Conservation (phyloP, 805 yeast species). For the Candida awuae region DNA sequence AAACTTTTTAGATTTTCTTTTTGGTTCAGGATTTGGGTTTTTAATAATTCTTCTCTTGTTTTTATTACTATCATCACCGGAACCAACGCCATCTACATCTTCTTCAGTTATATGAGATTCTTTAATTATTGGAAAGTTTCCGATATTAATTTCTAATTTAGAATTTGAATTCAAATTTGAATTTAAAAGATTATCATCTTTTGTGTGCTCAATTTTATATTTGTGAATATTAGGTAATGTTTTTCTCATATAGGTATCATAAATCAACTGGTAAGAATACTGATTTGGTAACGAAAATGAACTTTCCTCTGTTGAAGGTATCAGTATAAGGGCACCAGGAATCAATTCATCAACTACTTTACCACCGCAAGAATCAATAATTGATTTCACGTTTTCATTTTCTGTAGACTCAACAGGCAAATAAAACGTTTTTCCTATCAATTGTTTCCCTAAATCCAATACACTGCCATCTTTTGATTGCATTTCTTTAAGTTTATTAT, state of each 20-base stretch:
- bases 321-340: constrained; percentile 12
- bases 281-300: constrained; percentile 15
- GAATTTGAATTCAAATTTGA: neutral
- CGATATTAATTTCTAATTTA: constrained; percentile 18
- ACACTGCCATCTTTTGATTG: neutral
- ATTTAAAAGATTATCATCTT: neutral
- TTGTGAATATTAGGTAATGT: constrained; percentile 14
- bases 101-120: neutral
- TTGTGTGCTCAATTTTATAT: constrained; percentile 13
- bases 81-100: neutral
- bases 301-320: constrained; percentile 14
- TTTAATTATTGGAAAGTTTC: constrained; percentile 16
- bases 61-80: neutral
- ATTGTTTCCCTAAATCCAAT: neutral
- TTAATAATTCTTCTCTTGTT: neutral
- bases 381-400: constrained; percentile 12
- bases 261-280: constrained; percentile 19
- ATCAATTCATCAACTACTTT: constrained; percentile 8
- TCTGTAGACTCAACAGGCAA: constrained; percentile 14
- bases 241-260: constrained; percentile 17
- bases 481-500: neutral
- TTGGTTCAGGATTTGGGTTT: constrained; percentile 13
- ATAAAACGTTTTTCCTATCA: constrained; percentile 15
- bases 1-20: constrained; percentile 39
- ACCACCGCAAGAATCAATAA: constrained; percentile 22